Conservation (phyloP, 1,284 basidiomycete species). For the Fistulinella cinereoalba region DNA sequence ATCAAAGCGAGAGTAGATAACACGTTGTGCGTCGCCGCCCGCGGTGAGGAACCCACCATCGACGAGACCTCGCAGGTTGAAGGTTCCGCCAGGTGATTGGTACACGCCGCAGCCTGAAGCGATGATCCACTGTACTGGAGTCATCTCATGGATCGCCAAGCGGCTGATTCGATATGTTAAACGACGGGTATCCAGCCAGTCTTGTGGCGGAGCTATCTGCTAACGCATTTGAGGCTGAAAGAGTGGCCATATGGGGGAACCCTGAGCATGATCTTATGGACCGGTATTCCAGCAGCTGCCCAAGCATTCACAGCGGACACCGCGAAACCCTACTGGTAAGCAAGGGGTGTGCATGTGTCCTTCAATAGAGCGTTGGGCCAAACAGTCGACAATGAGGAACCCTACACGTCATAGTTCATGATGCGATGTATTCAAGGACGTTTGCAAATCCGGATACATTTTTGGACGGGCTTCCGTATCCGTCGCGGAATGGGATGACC, state of each 20-base stretch:
- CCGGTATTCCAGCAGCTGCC: slow-evolving; percentile 78
- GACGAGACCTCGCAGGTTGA: slow-evolving; percentile 42
- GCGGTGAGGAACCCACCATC: slow-evolving; percentile 38
- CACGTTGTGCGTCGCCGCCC: slow-evolving; percentile 37
- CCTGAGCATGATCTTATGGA: slow-evolving; percentile 75
- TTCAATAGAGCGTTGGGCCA: slow-evolving; percentile 85
- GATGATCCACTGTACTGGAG: slow-evolving; percentile 32
- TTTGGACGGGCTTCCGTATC: slow-evolving; percentile 48
- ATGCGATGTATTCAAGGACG: slow-evolving; percentile 66
- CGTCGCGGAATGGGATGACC: slow-evolving; percentile 53
- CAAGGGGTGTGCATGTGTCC: slow-evolving; percentile 65
- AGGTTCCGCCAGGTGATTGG: slow-evolving; percentile 37
- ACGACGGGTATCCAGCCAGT: slow-evolving; percentile 38
- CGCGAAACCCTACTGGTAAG: slow-evolving; percentile 71
- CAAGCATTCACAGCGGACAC: slow-evolving; percentile 71
- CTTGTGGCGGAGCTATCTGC: slow-evolving; percentile 14
- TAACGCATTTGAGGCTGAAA: slow-evolving; percentile 41
- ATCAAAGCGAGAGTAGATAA: slow-evolving; percentile 44
- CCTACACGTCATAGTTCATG: slow-evolving; percentile 89
- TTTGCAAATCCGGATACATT: slow-evolving; percentile 46
- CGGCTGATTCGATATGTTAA: slow-evolving; percentile 38
- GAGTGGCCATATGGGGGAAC: slow-evolving; percentile 76
- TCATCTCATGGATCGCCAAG: slow-evolving; percentile 44
- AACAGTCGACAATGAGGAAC: slow-evolving; percentile 48
- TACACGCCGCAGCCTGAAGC: slow-evolving; percentile 41